Evolutionary conservation across 768 basidiomycete genomes (phyloP), one percentile per base, ranked within the genome.

Genomic region (Auriculariales sp.): DNA sequence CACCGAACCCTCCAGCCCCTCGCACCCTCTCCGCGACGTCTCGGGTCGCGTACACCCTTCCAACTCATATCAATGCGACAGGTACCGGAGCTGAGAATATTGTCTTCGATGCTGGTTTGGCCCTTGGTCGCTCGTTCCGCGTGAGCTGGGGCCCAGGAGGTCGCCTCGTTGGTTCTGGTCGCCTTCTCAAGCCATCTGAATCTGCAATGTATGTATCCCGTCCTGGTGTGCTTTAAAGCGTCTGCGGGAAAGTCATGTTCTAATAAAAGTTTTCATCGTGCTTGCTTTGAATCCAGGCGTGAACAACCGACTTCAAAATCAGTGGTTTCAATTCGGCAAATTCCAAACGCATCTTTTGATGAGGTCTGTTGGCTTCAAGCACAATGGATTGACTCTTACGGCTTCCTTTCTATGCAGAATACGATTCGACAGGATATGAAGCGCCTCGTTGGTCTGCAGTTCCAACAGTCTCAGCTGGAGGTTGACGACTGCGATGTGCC

Each of bases 81-180:
- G 77, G 77, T 1, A 68, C 67, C 29, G 81, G 77, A 3, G 68
- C 70, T 36, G 91, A 94, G 62, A 75, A 72, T 3, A 69, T 73
- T 27, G 66, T 79, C 36, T 68, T 78, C 10, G 94, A 99, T 63
- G 85, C 88, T 14, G 93, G 91, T 0, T 68, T 97, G 30, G 75
- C 84, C 1, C 67, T 92, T 50, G 92, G 92, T 11, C 76, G 90
- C 15, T 88, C 86, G 11, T 95, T 91, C 63, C 74, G 91, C 50
- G 88, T 84, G 2, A 81, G 88, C 3, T 98, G 92, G 90, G 89
- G 93, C 17, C 82, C 86, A 1, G 73, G 76, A 31, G 90, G 90
- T 0, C 71, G 69, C 32, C 60, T 97, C 5, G 80, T 81, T 10
- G 83, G 89, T 62, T 62, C 83, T 10, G 92, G 89, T n/a, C 70